These are phyloP conservation scores for Rhodotorula sp. DNA, from an alignment of 1,284 basidiomycete genomes.

Conservation along the genomic window DNA sequence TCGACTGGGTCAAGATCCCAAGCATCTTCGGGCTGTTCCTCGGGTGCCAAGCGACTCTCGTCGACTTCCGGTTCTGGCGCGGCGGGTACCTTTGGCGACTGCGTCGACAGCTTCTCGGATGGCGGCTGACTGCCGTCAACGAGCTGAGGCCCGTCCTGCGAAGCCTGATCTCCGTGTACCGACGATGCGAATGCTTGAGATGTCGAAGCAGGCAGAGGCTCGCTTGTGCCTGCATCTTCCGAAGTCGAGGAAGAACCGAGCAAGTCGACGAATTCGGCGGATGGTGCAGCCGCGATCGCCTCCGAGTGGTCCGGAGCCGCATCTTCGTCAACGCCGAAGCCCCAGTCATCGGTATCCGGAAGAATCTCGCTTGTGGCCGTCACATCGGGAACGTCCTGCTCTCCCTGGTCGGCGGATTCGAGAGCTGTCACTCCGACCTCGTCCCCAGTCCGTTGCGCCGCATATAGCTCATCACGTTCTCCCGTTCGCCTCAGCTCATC, in stretches of 20 bases:
- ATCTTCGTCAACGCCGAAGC: conserved; percentile 4
- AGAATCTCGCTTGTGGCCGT: too few relatives aligned
- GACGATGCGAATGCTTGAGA: too few relatives aligned
- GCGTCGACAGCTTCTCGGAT: neutral
- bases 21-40: neutral
- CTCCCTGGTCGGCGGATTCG: neutral
- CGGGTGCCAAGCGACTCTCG: too few relatives aligned
- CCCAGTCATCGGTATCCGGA: conserved; percentile 8
- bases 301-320: neutral
- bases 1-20: neutral
- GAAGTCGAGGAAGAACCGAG: neutral
- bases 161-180: too few relatives aligned
- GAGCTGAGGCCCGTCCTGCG: too few relatives aligned
- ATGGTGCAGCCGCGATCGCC: neutral
- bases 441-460: neutral
- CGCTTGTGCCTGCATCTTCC: neutral
- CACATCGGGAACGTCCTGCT: neutral
- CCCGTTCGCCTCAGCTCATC: too few relatives aligned
- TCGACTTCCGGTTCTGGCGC: neutral
- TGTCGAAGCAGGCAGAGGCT: neutral
- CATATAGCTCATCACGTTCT: neutral
- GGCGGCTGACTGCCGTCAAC: neutral
- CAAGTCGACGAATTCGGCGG: neutral
- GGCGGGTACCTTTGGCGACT: neutral
- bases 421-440: neutral